Evolutionary conservation across 805 yeast genomes (phyloP).

Genomic region (Maudiozyma turicensis): DNA sequence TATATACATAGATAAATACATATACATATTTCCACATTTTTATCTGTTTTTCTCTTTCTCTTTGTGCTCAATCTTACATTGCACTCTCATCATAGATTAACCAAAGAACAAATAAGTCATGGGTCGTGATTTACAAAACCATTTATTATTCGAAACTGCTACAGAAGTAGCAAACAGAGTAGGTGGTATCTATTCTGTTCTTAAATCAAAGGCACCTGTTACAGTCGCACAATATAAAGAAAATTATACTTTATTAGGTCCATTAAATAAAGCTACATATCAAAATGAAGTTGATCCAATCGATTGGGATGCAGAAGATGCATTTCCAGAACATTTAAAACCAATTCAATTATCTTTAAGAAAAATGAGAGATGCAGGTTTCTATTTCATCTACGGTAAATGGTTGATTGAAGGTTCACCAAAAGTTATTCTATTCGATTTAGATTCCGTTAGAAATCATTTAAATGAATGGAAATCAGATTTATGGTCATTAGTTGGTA

Average conservation of each 20-base stretch:
- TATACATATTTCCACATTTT: too few species aligned
- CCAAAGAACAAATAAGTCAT: slow-evolving; percentile 24
- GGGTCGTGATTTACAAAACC: slow-evolving; percentile 82
- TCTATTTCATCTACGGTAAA: slow-evolving; percentile 77
- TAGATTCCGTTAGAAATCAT: slow-evolving; percentile 57
- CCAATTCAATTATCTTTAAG: slow-evolving; percentile 41
- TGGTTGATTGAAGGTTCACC: slow-evolving; percentile 99
- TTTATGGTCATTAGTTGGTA: slow-evolving; percentile 82
- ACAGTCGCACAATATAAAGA: slow-evolving; percentile 89
- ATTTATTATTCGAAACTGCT: slow-evolving; percentile 84
- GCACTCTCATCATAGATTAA: neutral
- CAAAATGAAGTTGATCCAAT: slow-evolving; percentile 73
- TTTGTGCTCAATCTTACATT: too few species aligned
- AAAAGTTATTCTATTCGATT: slow-evolving; percentile 77
- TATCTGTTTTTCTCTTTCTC: too few species aligned
- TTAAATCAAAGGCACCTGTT: slow-evolving; percentile 93
- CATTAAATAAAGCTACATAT: slow-evolving; percentile 63
- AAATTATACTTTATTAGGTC: slow-evolving; percentile 81
- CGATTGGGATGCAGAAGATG: slow-evolving; percentile 41
- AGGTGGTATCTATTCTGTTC: slow-evolving; percentile 94
- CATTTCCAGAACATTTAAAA: slow-evolving; percentile 21
- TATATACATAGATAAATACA: too few species aligned
- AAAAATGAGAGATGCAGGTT: slow-evolving; percentile 74
- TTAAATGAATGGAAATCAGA: slow-evolving; percentile 92
- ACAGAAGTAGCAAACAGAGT: slow-evolving; percentile 97